Evolutionary conservation across 371 early-diverging fungal species (phyloP).

Genomic region (Lichtheimia ramosa): DNA sequence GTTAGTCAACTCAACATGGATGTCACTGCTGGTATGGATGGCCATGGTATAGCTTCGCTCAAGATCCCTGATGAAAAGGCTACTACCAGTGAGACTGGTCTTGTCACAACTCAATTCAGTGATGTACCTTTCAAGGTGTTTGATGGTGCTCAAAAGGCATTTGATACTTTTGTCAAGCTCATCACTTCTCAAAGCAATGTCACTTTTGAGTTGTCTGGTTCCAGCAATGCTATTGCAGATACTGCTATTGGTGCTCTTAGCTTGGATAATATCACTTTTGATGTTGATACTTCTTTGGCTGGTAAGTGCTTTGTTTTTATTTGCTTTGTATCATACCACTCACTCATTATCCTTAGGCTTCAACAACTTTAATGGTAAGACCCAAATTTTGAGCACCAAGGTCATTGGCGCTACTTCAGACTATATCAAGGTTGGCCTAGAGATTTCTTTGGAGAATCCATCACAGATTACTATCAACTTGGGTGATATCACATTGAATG

Average conservation of each 20-base stretch:
- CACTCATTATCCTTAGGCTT: slow-evolving; percentile 26
- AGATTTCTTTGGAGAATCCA: slow-evolving; percentile 35
- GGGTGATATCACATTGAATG: slow-evolving; percentile 50
- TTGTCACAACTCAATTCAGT: slow-evolving; percentile 49
- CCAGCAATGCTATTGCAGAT: slow-evolving; percentile 44
- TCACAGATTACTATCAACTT: slow-evolving; percentile 54
- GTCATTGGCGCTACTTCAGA: slow-evolving; percentile 28
- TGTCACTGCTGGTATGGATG: slow-evolving; percentile 30
- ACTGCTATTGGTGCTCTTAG: slow-evolving; percentile 57
- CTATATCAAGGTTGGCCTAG: slow-evolving; percentile 9
- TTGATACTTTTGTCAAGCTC: slow-evolving; percentile 44
- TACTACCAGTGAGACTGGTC: slow-evolving; percentile 35
- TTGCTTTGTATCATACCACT: background rate
- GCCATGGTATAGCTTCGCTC: slow-evolving; percentile 41
- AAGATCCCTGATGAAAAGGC: slow-evolving; percentile 49
- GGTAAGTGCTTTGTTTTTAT: slow-evolving; percentile 37
- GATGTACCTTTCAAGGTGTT: slow-evolving; percentile 47
- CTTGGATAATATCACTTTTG: slow-evolving; percentile 47
- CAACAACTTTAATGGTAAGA: slow-evolving; percentile 43
- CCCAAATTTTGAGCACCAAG: slow-evolving; percentile 34
- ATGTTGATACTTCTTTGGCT: slow-evolving; percentile 46
- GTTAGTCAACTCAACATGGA: slow-evolving; percentile 50
- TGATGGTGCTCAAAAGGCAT: slow-evolving; percentile 25
- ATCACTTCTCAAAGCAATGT: slow-evolving; percentile 42
- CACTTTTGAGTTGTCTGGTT: slow-evolving; percentile 52